phyloP scores from a whole-genome alignment of 2,329 filamentous ascomycete species.

The Penicillium expansum region DNA sequence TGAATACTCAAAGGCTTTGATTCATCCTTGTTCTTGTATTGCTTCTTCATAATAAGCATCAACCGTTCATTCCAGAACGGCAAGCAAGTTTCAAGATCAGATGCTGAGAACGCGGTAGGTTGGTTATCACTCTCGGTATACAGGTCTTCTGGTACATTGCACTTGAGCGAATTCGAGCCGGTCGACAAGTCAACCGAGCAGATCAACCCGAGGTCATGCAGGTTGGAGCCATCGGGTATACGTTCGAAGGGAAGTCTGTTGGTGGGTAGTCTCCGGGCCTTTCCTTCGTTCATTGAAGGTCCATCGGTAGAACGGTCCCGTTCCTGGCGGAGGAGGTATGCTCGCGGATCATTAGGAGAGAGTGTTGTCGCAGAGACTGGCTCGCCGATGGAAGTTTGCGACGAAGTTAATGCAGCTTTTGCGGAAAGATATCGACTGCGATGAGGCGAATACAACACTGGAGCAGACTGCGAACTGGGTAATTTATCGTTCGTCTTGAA shows the following conservation, averaged over 20 bases:
- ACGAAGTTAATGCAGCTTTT: slow-evolving; percentile 15
- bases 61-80: slow-evolving; percentile 16
- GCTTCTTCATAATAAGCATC: slow-evolving; percentile 6
- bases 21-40: slow-evolving; percentile 4
- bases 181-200: neutral
- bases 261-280: neutral
- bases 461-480: neutral
- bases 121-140: neutral
- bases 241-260: slow-evolving; percentile 19
- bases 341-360: slow-evolving; percentile 14
- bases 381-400: neutral
- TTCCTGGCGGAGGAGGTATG: slow-evolving; percentile 15
- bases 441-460: slow-evolving; percentile 9
- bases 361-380: slow-evolving; percentile 4
- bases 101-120: neutral
- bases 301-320: neutral
- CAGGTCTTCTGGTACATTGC: neutral
- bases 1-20: neutral
- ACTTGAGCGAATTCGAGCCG: neutral
- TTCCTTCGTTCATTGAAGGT: neutral
- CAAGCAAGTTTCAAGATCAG: neutral
- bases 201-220: slow-evolving; percentile 8
- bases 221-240: slow-evolving; percentile 17
- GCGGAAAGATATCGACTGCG: slow-evolving; percentile 19
- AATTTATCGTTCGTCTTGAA: neutral